Evolutionary conservation across 2,329 filamentous ascomycete genomes (phyloP).

Genomic region (Dactylellina parvicollis): DNA sequence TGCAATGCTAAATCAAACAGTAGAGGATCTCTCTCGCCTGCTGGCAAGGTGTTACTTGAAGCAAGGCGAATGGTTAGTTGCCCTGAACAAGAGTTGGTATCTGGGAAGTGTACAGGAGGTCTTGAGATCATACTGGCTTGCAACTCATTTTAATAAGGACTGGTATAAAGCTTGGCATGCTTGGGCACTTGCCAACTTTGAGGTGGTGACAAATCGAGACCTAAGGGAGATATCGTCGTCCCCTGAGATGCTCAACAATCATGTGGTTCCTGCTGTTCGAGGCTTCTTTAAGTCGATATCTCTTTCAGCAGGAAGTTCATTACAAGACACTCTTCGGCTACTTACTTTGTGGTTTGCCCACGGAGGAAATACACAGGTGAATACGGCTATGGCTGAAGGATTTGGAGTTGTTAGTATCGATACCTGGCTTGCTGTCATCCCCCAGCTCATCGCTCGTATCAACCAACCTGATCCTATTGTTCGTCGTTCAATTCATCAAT

Average conservation of each 20-base stretch:
- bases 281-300: conserved; percentile 99
- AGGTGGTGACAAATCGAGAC: conserved; percentile 85
- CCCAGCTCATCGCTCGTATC: conserved; percentile 95
- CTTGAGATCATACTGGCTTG: conserved; percentile 86
- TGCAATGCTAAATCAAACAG: conserved; percentile 56
- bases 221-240: conserved; percentile 66
- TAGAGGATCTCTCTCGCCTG: conserved; percentile 72
- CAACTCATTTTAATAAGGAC: conserved; percentile 89
- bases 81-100: conserved; percentile 83
- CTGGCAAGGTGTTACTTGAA: conserved; percentile 95
- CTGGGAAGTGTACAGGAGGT: conserved; percentile 87
- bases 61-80: conserved; percentile 94
- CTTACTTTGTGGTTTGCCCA: conserved; percentile 97
- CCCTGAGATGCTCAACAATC: conserved; percentile 77
- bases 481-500: conserved; percentile 86
- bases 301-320: conserved; percentile 85
- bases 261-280: conserved; percentile 92
- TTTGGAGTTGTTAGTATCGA: conserved; percentile 93
- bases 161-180: conserved; percentile 99
- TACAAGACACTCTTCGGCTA: conserved; percentile 92
- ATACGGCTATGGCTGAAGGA: conserved; percentile 85
- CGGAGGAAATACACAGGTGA: conserved; percentile 87
- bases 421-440: conserved; percentile 98
- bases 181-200: conserved; percentile 97
- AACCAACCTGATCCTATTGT: conserved; percentile 93